Percentiles rank a stretch among this genome's conserved stretches.
Evolutionary conservation across 1,284 basidiomycete genomes (phyloP).

Genomic region (Xerocomus minutiporus): DNA sequence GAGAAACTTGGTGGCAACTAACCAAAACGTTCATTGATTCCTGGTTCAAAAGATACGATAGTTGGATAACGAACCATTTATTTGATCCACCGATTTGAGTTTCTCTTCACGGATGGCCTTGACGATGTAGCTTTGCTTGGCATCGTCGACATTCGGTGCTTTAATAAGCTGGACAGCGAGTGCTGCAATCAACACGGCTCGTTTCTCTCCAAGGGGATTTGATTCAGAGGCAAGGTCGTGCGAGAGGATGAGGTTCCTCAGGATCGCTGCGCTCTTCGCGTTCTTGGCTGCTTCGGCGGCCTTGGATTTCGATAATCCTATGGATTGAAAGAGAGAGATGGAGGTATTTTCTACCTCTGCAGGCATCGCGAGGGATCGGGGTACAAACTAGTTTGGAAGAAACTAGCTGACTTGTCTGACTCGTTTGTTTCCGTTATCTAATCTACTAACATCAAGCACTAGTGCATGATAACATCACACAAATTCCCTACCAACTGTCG

Average conservation of each 20-base stretch:
- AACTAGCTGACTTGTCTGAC: not conserved
- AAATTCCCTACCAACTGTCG: constrained; percentile 44
- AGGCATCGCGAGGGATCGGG: constrained; percentile 9
- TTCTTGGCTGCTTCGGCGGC: constrained; percentile 82
- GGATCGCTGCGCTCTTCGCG: constrained; percentile 66
- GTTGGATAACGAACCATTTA: constrained; percentile 58
- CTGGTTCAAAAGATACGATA: not conserved
- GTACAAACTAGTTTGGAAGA: not conserved
- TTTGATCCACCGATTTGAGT: constrained; percentile 83
- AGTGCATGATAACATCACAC: constrained; percentile 49
- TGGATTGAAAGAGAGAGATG: constrained; percentile 70
- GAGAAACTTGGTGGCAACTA: constrained; percentile 79
- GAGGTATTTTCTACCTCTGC: constrained; percentile 10
- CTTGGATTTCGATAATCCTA: constrained; percentile 76
- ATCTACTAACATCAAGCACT: constrained; percentile 2
- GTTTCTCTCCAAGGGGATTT: constrained; percentile 69
- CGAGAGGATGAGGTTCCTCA: constrained; percentile 69
- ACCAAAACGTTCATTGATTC: constrained; percentile 1
- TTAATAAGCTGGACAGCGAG: constrained; percentile 67
- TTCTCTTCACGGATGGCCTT: constrained; percentile 66
- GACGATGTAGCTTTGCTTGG: constrained; percentile 67
- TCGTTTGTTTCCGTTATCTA: constrained; percentile 14
- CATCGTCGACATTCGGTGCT: constrained; percentile 40
- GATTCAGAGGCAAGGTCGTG: constrained; percentile 43
- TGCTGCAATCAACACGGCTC: constrained; percentile 69